Evolutionary conservation across 306 rosid species (phyloP).

Genomic region (Cercis canadensis): DNA sequence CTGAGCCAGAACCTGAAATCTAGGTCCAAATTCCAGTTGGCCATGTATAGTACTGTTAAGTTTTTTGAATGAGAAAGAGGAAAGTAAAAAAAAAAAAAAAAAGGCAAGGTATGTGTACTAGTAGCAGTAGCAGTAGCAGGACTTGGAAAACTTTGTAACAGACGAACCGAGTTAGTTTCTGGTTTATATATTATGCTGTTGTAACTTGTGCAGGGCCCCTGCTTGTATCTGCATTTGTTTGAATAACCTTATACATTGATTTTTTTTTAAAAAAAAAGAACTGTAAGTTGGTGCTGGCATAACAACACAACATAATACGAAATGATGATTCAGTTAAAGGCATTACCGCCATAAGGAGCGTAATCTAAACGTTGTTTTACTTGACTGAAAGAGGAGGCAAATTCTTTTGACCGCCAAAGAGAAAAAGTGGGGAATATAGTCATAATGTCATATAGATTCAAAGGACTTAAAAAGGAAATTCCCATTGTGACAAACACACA

Average conservation of each 20-base stretch:
- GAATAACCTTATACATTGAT: too few relatives aligned
- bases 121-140: background rate
- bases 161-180: background rate
- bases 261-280: too few relatives aligned
- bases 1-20: constrained; percentile 24
- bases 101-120: background rate
- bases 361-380: constrained; percentile 35
- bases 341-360: constrained; percentile 31
- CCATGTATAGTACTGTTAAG: background rate
- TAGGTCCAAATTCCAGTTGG: constrained; percentile 1
- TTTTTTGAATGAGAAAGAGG: constrained; percentile 26
- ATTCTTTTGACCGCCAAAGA: constrained; percentile 43
- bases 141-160: background rate
- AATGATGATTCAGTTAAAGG: constrained; percentile 20
- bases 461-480: too few relatives aligned
- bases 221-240: background rate
- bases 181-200: background rate
- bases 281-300: too few relatives aligned
- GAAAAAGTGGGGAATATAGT: background rate
- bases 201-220: background rate
- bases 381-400: constrained; percentile 16
- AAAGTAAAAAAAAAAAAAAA: background rate
- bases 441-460: constrained; percentile 28
- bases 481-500: too few relatives aligned
- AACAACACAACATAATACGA: too few relatives aligned